Evolutionary conservation across 352 stramenopile genomes (phyloP), one percentile per base, ranked within the genome.

Genomic region (Paralagenidium karlingii): DNA sequence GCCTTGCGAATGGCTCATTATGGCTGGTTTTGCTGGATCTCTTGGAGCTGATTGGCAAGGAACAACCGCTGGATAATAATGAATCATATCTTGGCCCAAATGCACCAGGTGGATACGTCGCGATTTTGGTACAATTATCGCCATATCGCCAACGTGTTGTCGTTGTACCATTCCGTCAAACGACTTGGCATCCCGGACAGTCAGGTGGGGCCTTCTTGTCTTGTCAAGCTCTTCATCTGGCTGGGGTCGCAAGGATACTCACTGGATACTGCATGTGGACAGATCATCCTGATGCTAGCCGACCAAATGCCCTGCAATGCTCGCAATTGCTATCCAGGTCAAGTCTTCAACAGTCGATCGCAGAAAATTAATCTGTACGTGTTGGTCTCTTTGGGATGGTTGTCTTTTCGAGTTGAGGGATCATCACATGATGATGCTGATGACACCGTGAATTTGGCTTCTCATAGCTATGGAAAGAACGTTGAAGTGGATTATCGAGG

Each of bases 61-160:
- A n/a, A n/a, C n/a, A n/a, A n/a, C n/a, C n/a, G n/a, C n/a, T n/a
- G n/a, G n/a, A n/a, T n/a, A n/a, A n/a, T n/a, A n/a, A n/a, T n/a
- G n/a, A n/a, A n/a, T n/a, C n/a, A n/a, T n/a, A n/a, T n/a, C 3
- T 7, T 36, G 30, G 22, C 30, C 7, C 19, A 22, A 7, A 36
- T 8, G 19, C 16, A 8, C 19, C 39, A 95, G 83, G 81, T 94
- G 43, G 85, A 92, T 24, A 96, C 89, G 22, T 97, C 87, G 61
- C 78, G 87, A 63, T 98, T 97, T 60, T 98, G 82, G 80, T 96
- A 94, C 63, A 98, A 98, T 60, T 98, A 98, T 62, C 82, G 94
- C 26, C 94, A 98, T 50, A 83, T 92, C 12, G 85, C 88, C 13
- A 97, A 98, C 63, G 86, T 86, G 34, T 62, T 98, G 26, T 94